Evolutionary conservation across 495 filamentous ascomycete species (phyloP).

Genomic region (Hyphodiscus hymeniophilus): DNA sequence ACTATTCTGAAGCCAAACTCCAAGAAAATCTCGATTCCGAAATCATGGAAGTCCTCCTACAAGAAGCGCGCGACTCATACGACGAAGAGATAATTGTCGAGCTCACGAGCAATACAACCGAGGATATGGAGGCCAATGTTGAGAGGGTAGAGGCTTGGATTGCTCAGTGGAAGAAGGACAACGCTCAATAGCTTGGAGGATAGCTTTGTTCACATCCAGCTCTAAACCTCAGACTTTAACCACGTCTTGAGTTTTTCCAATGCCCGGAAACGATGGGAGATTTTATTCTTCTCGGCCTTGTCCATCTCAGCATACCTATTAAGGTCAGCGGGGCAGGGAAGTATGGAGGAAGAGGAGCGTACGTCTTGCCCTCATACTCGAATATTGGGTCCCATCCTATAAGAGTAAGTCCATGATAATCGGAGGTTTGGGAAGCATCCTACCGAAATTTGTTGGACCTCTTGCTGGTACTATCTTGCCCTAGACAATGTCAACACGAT

Average conservation of each 20-base stretch:
- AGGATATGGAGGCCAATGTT: constrained; percentile 82
- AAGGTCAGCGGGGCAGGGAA: constrained; percentile 1
- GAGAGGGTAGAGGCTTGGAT: constrained; percentile 79
- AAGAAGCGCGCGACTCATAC: constrained; percentile 84
- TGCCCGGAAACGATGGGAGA: constrained; percentile 84
- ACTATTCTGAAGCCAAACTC: constrained; percentile 76
- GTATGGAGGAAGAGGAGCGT: constrained; percentile 23
- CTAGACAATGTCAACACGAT: constrained; percentile 32
- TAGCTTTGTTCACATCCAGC: constrained; percentile 3
- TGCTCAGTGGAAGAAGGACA: constrained; percentile 68
- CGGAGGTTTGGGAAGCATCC: constrained; percentile 20
- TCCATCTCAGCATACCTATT: constrained; percentile 87
- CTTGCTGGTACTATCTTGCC: constrained; percentile 69
- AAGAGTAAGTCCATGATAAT: background rate
- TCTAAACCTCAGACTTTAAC: constrained; percentile 44
- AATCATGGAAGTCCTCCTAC: constrained; percentile 90
- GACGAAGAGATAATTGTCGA: constrained; percentile 87
- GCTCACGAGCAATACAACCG: constrained; percentile 68
- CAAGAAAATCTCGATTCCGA: constrained; percentile 96
- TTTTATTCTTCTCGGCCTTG: constrained; percentile 80
- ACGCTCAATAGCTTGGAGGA: constrained; percentile 19
- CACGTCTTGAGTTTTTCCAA: constrained; percentile 77
- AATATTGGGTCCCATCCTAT: constrained; percentile 94
- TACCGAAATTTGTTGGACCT: constrained; percentile 76
- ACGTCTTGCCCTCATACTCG: constrained; percentile 89